These are phyloP conservation scores for Apiospora arundinis DNA, from an alignment of 2,329 filamentous ascomycete species.

Conservation along the genomic window DNA sequence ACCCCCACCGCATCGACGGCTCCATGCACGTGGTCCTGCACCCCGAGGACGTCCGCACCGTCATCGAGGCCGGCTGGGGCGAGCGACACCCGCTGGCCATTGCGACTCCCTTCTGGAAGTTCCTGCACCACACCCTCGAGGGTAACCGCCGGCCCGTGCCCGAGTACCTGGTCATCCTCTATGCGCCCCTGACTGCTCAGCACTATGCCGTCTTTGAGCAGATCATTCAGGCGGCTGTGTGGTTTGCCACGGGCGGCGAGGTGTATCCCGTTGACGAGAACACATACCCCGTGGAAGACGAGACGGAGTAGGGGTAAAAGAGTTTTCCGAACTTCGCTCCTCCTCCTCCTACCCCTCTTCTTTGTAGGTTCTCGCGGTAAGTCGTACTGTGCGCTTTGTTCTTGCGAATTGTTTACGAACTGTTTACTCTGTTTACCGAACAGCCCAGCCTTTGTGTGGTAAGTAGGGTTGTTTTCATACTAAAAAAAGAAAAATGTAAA, in stretches of 20 bases:
- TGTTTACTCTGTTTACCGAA: no score
- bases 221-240: constrained; percentile 25
- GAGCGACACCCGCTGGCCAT: constrained; percentile 52
- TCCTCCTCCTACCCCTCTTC: constrained; percentile 7
- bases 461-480: no score
- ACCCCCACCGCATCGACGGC: constrained; percentile 49
- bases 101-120: constrained; percentile 17
- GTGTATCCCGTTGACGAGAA: constrained; percentile 19
- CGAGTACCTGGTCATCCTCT: constrained; percentile 24
- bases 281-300: constrained; percentile 23
- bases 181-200: constrained; percentile 23
- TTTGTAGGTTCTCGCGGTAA: no score
- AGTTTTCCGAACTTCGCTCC: background rate
- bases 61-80: constrained; percentile 63
- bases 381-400: background rate
- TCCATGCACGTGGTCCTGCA: constrained; percentile 62
- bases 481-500: no score
- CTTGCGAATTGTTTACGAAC: no score
- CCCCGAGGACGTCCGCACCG: constrained; percentile 58
- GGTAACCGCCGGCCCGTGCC: constrained; percentile 24
- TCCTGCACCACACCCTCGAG: constrained; percentile 4
- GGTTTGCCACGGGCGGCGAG: constrained; percentile 23
- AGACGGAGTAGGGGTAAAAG: no score
- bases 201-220: constrained; percentile 19
- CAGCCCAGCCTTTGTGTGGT: no score